phyloP scores from a whole-genome alignment of 2,329 filamentous ascomycete genomes.

The Thermothelomyces thermophilus region DNA sequence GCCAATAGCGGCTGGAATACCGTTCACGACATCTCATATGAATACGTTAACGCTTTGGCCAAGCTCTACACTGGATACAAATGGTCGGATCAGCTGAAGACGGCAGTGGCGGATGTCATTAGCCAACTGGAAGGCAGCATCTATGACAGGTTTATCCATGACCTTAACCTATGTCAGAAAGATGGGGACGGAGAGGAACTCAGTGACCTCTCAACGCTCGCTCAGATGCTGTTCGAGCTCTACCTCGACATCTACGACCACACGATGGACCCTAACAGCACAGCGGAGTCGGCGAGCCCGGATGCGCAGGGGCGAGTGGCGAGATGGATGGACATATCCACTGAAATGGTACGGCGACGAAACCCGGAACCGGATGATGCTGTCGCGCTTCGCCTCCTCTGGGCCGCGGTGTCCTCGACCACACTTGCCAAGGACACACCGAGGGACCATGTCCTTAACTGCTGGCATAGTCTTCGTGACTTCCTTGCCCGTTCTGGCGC shows the following conservation, averaged over 20 bases:
- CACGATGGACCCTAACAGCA: constrained; percentile 50
- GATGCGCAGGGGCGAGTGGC: constrained; percentile 45
- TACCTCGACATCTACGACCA: constrained; percentile 56
- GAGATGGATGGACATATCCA: constrained; percentile 47
- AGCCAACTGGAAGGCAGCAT: constrained; percentile 48
- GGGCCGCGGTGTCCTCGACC: constrained; percentile 49
- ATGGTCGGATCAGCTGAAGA: constrained; percentile 54
- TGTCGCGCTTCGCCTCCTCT: constrained; percentile 48
- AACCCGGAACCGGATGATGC: constrained; percentile 31
- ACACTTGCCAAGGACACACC: constrained; percentile 47
- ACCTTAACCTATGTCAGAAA: constrained; percentile 26
- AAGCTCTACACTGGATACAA: constrained; percentile 46
- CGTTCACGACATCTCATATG: constrained; percentile 51
- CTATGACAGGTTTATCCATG: constrained; percentile 39
- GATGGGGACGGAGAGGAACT: constrained; percentile 14
- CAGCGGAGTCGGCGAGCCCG: constrained; percentile 43
- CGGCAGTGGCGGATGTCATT: constrained; percentile 50
- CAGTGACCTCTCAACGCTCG: constrained; percentile 36
- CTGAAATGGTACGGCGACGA: constrained; percentile 37
- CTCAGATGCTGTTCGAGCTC: constrained; percentile 56
- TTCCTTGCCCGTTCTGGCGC: constrained; percentile 38
- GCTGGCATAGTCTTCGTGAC: constrained; percentile 53
- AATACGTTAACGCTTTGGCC: constrained; percentile 48
- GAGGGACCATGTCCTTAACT: constrained; percentile 50
- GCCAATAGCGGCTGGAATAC: constrained; percentile 47